These are phyloP conservation scores for Claviceps sorghi DNA, from an alignment of 2,329 filamentous ascomycete genomes.

Conservation along the genomic window DNA sequence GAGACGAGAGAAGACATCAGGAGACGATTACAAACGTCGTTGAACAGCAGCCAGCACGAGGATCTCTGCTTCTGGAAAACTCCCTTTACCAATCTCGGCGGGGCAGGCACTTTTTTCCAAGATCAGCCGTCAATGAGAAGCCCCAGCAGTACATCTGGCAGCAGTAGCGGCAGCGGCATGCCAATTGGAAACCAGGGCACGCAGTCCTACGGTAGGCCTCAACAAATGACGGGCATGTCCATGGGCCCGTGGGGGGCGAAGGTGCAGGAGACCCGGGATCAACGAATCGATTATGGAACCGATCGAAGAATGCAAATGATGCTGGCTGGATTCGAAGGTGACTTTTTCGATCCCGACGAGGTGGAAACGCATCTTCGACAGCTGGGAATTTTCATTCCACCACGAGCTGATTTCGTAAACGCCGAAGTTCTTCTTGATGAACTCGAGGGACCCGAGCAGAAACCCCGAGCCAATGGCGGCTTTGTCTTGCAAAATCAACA, in stretches of 20 bases:
- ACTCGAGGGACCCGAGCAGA: constrained; percentile 15
- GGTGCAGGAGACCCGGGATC: constrained; percentile 26
- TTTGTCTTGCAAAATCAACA: background rate
- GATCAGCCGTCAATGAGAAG: constrained; percentile 4
- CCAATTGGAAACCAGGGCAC: constrained; percentile 25
- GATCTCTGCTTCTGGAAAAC: constrained; percentile 42
- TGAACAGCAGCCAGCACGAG: constrained; percentile 21
- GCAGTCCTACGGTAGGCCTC: constrained; percentile 11
- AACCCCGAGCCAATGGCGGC: background rate
- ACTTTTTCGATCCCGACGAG: constrained; percentile 66
- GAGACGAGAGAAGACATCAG: constrained; percentile 35
- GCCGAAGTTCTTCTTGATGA: constrained; percentile 36
- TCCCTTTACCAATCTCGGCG: constrained; percentile 52
- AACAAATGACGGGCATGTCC: constrained; percentile 15
- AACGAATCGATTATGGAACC: constrained; percentile 21
- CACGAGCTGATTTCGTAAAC: constrained; percentile 43
- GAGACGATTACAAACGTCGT: constrained; percentile 20
- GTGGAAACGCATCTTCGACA: constrained; percentile 58
- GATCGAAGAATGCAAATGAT: constrained; percentile 33
- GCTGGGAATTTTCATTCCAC: constrained; percentile 48
- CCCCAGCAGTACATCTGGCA: background rate
- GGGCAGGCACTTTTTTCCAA: constrained; percentile 50
- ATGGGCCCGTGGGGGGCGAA: constrained; percentile 34
- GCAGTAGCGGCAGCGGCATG: background rate
- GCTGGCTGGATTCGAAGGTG: constrained; percentile 50